Base-by-base conservation (phyloP, 192 early-diverging fungal genomes). In the Backusella parvicylindrica region DNA sequence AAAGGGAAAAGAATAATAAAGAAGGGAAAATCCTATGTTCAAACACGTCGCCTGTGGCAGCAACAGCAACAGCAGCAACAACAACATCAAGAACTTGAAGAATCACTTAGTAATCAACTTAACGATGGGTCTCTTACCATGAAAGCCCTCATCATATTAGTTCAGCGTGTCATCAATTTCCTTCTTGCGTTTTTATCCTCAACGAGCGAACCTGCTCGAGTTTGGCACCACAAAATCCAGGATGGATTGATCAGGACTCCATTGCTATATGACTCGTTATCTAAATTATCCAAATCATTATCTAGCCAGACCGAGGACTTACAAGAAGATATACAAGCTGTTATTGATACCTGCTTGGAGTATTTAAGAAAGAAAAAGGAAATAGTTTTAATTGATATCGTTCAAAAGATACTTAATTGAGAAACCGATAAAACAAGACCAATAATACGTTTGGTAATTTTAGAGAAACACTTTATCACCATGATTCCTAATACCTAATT, bases 251-350 rank as follows among this genome's bases (percentile, higher is more conserved):
- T 40, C n/a, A 43, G 37, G 5, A 36, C 13, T 11, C 64, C 53
- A 9, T 49, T 74, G 38, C 33, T 64, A 7, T 74, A 74, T 74
- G 63, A 65, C 47, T n/a, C 73, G 5, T 30, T 74, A 21, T 38
- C 36, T 8, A 41, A 33, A 21, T 30, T 74, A n/a, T 15, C 26
- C 11, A 60, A 36, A 49, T 30, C 35, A 2, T 30, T 66, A 11
- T 38, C 36, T 1, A 64, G 64, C 23, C 21, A 30, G 31, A 26
- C 35, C 5, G 73, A 74, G 23, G 73, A 74, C 5, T 32, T 74
- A 21, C 73, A 67, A 41, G 38, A 74, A 28, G 73, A 74, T 33
- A 67, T 41, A 6, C 36, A 65, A 23, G 4, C 73, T 13, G 43
- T 65, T 6, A 74, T 65, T 41, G 63, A 74, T 66, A 23, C 63